These are phyloP conservation scores for Mortierella sp. DNA, from an alignment of 371 early-diverging fungal species.

Conservation along the genomic window DNA sequence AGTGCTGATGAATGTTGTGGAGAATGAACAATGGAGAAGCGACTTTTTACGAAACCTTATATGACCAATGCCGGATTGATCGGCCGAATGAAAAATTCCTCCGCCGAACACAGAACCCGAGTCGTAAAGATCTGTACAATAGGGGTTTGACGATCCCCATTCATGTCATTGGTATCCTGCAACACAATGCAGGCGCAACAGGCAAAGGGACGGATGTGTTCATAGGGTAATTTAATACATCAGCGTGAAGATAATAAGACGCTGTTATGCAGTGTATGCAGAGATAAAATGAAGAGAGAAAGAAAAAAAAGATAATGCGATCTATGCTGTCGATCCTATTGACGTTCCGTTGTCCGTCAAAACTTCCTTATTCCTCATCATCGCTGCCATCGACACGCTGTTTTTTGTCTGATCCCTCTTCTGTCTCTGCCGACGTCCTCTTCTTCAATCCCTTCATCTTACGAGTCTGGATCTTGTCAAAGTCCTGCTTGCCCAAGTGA, in stretches of 20 bases:
- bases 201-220: no score
- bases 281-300: no score
- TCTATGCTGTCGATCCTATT: not conserved
- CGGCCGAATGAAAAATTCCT: no score
- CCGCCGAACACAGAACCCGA: no score
- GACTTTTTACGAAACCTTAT: no score
- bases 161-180: no score
- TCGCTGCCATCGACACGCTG: slow-evolving; percentile 60
- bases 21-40: not conserved
- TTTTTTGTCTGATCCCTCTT: slow-evolving; percentile 60
- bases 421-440: slow-evolving; percentile 60
- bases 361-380: slow-evolving; percentile 41
- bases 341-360: not conserved
- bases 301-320: not conserved
- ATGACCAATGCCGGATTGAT: no score
- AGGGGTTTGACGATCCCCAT: no score
- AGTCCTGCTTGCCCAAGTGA: slow-evolving; percentile 92
- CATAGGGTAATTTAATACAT: no score
- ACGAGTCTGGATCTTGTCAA: slow-evolving; percentile 93
- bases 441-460: slow-evolving; percentile 98
- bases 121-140: no score
- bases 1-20: not conserved
- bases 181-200: no score
- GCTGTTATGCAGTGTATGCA: not conserved
- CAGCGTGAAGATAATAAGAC: no score